These are phyloP conservation scores for Exophiala oligosperma DNA, from an alignment of 2,329 filamentous ascomycete species.

Conservation along the genomic window DNA sequence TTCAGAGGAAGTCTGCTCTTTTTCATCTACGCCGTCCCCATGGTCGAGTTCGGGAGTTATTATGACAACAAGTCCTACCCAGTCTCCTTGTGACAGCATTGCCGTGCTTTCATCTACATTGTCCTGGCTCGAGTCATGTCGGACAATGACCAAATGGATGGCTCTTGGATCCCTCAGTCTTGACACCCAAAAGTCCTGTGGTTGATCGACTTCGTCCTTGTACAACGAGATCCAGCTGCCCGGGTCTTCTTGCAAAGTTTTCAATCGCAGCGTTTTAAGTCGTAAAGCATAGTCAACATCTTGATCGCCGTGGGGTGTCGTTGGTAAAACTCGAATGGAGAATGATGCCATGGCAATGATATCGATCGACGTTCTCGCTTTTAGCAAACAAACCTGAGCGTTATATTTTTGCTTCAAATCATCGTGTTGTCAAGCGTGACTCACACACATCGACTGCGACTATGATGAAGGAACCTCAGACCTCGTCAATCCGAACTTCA, in stretches of 20 bases:
- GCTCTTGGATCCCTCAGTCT: conserved; percentile 32
- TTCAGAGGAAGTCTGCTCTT: not conserved
- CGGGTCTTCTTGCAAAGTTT: conserved; percentile 33
- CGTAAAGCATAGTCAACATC: conserved; percentile 12
- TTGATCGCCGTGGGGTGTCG: not conserved
- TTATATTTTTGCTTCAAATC: not conserved
- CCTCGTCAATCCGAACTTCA: no score
- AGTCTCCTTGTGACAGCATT: conserved; percentile 25
- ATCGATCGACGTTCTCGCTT: not conserved
- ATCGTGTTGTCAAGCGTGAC: not conserved
- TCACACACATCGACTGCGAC: no score
- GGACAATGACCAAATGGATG: conserved; percentile 32
- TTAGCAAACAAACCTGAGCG: no score
- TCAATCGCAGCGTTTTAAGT: conserved; percentile 30
- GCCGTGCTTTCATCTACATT: not conserved
- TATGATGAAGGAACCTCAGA: no score
- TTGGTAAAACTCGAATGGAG: conserved; percentile 16
- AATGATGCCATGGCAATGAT: conserved; percentile 11
- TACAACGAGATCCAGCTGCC: conserved; percentile 34
- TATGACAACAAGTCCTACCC: conserved; percentile 35
- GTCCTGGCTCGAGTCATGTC: not conserved
- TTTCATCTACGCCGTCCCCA: not conserved
- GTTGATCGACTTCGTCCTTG: conserved; percentile 31
- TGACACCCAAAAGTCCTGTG: conserved; percentile 30
- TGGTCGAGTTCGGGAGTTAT: conserved; percentile 24